These are phyloP conservation scores for Starmerella roubikii DNA, from an alignment of 805 yeast species.

Conservation along the genomic window DNA sequence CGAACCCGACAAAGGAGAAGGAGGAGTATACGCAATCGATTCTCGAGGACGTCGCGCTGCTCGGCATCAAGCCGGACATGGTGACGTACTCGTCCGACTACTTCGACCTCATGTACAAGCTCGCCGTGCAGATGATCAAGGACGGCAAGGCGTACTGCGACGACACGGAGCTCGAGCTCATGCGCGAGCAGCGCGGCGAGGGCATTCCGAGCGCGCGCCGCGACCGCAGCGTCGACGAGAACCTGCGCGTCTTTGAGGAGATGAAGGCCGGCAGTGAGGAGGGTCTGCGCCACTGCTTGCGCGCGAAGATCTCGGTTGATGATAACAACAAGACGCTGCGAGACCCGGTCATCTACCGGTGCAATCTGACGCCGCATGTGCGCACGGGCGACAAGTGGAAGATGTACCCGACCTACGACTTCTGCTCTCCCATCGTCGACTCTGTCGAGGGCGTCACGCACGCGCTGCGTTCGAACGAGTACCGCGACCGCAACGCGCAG, in stretches of 20 bases:
- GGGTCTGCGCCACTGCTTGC: slow-evolving; percentile 81
- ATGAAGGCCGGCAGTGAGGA: slow-evolving; percentile 90
- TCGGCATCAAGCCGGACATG: slow-evolving; percentile 86
- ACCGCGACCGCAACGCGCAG: slow-evolving; percentile 97
- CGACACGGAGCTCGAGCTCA: slow-evolving; percentile 82
- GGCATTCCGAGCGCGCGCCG: slow-evolving; percentile 89
- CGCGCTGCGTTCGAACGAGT: slow-evolving; percentile 94
- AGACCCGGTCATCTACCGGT: slow-evolving; percentile 96
- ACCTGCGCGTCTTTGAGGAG: slow-evolving; percentile 70
- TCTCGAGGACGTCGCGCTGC: slow-evolving; percentile 74
- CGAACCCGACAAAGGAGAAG: slow-evolving; percentile 95
- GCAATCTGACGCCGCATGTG: slow-evolving; percentile 95
- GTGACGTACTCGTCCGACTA: slow-evolving; percentile 87
- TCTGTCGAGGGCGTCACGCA: slow-evolving; percentile 95
- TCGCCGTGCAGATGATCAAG: slow-evolving; percentile 74
- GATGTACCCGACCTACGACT: slow-evolving; percentile 95
- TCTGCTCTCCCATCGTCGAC: slow-evolving; percentile 96
- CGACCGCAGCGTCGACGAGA: slow-evolving; percentile 87
- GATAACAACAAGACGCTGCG: slow-evolving; percentile 89
- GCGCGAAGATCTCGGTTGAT: slow-evolving; percentile 91
- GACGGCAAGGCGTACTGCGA: slow-evolving; percentile 97
- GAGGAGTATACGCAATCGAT: slow-evolving; percentile 88
- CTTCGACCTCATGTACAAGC: slow-evolving; percentile 80
- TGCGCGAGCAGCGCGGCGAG: slow-evolving; percentile 98
- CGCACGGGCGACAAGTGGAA: slow-evolving; percentile 91